Evolutionary conservation across 176 grass and related monocot species (phyloP).

Genomic region (Avena insularis): DNA sequence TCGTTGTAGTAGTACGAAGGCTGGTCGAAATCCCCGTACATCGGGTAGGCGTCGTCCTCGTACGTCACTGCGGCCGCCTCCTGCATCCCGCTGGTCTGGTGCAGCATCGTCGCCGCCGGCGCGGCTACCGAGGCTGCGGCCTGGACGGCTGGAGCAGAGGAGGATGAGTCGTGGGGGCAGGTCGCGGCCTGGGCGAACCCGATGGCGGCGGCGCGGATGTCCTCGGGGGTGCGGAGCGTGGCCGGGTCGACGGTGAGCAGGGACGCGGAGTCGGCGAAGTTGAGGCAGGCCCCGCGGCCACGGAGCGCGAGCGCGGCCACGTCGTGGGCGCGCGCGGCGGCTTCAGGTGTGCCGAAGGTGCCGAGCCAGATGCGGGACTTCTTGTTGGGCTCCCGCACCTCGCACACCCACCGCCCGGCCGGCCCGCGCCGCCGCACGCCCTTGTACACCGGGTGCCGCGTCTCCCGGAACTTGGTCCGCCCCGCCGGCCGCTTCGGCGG

Average conservation of each 20-base stretch:
- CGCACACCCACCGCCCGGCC: conserved; percentile 69
- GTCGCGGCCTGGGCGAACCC: conserved; percentile 54
- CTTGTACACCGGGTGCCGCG: conserved; percentile 78
- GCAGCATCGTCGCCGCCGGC: not conserved
- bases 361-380: conserved; percentile 95
- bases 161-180: conserved; percentile 23
- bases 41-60: conserved; percentile 18
- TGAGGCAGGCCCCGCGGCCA: conserved; percentile 58
- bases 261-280: conserved; percentile 80
- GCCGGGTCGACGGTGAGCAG: conserved; percentile 62
- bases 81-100: not conserved
- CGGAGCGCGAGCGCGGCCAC: conserved; percentile 77
- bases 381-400: conserved; percentile 85
- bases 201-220: conserved; percentile 79
- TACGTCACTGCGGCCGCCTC: conserved; percentile 11
- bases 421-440: conserved; percentile 74
- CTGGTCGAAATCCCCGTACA: conserved; percentile 47
- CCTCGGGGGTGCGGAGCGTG: conserved; percentile 58
- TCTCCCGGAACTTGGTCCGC: conserved; percentile 91
- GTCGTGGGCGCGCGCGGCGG: conserved; percentile 87
- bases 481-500: conserved; percentile 77
- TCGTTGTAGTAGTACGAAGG: conserved; percentile 54
- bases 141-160: not conserved
- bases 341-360: conserved; percentile 72
- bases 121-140: not conserved